Base-by-base conservation (phyloP, 2,329 filamentous ascomycete genomes). In the Colletotrichum trifolii region DNA sequence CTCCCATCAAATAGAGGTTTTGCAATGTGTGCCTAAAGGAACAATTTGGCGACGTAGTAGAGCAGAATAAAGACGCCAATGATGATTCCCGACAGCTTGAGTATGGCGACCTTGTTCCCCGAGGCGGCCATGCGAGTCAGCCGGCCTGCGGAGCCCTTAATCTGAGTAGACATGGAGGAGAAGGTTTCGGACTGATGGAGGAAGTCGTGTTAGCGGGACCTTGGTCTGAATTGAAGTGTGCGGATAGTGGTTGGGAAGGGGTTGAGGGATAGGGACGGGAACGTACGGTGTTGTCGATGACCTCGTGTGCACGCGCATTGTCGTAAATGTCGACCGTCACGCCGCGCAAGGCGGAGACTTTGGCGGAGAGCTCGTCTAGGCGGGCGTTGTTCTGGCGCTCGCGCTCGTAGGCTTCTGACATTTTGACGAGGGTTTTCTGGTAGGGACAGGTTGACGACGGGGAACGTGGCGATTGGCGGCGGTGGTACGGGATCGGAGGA, bases 241-340 rank as follows among this genome's bases (percentile, higher is more conserved):
- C 42, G 15, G 42, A 43, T 15, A 43, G 33, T n/a, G n/a, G 11
- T 25, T 25, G 25, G 25, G 42, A 39, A 34, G 63, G 60, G 34
- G 39, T 34, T 48, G 13, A 43, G 42, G 38, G 42, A 45, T 45
- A 45, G 42, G 42, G 42, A n/a, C 13, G 8, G 42, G 11, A n/a
- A 80, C 88, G 64, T 85, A 96, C 93, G 43, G 92, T 95, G 73
- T 88, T 89, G 79, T 99, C 93, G 70, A 99, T 92, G 68, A 97
- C 87, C 70, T 91, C 88, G 73, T 98, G 95, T 72, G 92, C 88
- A 64, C 93, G 89, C 54, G 96, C 96, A 76, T 96, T 94, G 81
- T 98, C 94, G 85, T 98, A 97, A 74, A 99, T 99, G 82, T 99
- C 94, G 69, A 98, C 89, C 46, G 96, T 99, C 54, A 99, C 93